Percentiles rank a stretch among this genome's conserved stretches.
Conservation (phyloP, 371 early-diverging fungal species). For the Actinomortierella wolfii region DNA sequence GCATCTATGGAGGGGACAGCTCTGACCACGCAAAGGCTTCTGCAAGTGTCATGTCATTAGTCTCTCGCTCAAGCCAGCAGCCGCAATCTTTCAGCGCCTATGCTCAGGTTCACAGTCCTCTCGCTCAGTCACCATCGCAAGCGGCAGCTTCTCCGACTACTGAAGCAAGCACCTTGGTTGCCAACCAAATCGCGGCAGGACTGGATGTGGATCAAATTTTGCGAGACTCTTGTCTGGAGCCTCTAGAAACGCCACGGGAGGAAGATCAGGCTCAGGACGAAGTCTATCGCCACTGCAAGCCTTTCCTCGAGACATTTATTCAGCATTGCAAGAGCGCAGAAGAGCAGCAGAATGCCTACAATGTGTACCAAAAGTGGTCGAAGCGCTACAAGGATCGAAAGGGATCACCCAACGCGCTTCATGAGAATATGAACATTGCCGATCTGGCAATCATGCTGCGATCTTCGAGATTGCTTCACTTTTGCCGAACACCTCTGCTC, state of each 20-base stretch:
- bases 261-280: slow-evolving; percentile 53
- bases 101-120: not conserved
- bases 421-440: slow-evolving; percentile 57
- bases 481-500: slow-evolving; percentile 67
- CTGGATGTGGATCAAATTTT: slow-evolving; percentile 59
- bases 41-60: slow-evolving; percentile 18
- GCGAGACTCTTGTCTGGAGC: slow-evolving; percentile 54
- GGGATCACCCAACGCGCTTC: slow-evolving; percentile 29
- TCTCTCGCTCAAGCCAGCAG: slow-evolving; percentile 19
- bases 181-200: slow-evolving; percentile 3
- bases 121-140: slow-evolving; percentile 9
- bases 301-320: slow-evolving; percentile 59
- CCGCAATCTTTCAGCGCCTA: slow-evolving; percentile 6
- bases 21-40: slow-evolving; percentile 24
- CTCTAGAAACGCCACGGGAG: slow-evolving; percentile 37
- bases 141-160: slow-evolving; percentile 2
- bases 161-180: no score
- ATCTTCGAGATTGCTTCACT: slow-evolving; percentile 65
- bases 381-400: slow-evolving; percentile 53
- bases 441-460: slow-evolving; percentile 66
- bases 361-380: slow-evolving; percentile 72
- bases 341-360: slow-evolving; percentile 67
- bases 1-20: slow-evolving; percentile 28
- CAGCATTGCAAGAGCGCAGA: slow-evolving; percentile 59
- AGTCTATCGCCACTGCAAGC: slow-evolving; percentile 60